Evolutionary conservation across 352 stramenopile species (phyloP).

Genomic region (Phytophthora sansomeana): DNA sequence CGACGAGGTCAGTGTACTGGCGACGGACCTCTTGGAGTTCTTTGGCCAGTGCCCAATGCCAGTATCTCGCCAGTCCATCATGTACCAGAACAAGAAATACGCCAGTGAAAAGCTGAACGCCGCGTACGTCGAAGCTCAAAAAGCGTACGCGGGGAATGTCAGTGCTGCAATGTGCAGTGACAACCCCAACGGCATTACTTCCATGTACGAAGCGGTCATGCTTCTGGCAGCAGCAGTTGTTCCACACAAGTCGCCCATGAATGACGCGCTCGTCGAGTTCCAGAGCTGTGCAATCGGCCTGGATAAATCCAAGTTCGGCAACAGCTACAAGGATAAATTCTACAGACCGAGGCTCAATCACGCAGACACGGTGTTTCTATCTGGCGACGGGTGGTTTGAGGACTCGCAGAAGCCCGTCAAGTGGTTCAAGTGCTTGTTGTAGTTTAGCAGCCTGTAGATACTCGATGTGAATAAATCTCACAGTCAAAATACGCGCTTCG

Average conservation of each 20-base stretch:
- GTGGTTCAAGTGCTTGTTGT: constrained; percentile 56
- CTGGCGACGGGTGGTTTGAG: constrained; percentile 40
- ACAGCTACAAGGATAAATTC: constrained; percentile 39
- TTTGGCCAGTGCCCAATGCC: constrained; percentile 46
- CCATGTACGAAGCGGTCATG: constrained; percentile 32
- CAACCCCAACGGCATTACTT: constrained; percentile 42
- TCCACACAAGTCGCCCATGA: constrained; percentile 37
- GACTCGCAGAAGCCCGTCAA: constrained; percentile 46
- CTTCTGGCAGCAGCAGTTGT: constrained; percentile 15
- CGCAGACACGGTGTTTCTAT: constrained; percentile 50
- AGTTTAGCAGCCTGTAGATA: no score
- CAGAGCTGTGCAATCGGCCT: constrained; percentile 49
- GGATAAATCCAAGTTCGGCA: constrained; percentile 38
- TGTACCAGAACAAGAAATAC: constrained; percentile 34
- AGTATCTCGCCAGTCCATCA: constrained; percentile 17
- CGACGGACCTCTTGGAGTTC: constrained; percentile 24
- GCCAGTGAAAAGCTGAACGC: constrained; percentile 14
- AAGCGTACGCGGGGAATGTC: constrained; percentile 42
- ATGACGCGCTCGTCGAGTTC: constrained; percentile 55
- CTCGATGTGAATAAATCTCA: no score
- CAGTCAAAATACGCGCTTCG: no score
- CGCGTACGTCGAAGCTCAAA: constrained; percentile 38
- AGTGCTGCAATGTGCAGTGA: constrained; percentile 48
- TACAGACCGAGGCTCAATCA: constrained; percentile 61
- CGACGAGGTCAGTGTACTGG: constrained; percentile 11